phyloP scores from a whole-genome alignment of 2,329 filamentous ascomycete genomes.

The Oidium heveae region DNA sequence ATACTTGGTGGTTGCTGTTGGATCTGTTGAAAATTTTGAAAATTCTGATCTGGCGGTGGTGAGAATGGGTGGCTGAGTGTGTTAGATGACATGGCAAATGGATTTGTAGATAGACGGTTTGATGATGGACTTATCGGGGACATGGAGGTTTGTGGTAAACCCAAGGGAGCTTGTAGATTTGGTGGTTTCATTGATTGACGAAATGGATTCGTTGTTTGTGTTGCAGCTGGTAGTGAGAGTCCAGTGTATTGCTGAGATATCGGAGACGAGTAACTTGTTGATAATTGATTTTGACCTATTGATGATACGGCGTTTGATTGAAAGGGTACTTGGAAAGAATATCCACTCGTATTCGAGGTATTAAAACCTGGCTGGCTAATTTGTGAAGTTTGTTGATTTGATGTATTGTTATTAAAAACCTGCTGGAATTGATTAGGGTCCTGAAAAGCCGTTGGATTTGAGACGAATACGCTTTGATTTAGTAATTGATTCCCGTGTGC shows the following conservation, averaged over 20 bases:
- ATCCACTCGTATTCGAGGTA: constrained; percentile 65
- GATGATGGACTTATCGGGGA: constrained; percentile 19
- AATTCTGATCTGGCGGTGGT: constrained; percentile 13
- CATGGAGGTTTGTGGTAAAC: constrained; percentile 16
- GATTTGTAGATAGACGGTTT: constrained; percentile 52
- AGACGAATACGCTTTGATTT: constrained; percentile 17
- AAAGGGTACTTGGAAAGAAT: constrained; percentile 38
- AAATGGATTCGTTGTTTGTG: constrained; percentile 72
- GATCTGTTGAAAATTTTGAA: constrained; percentile 15
- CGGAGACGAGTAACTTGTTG: constrained; percentile 22
- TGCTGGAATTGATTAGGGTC: constrained; percentile 12
- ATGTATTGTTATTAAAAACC: constrained; percentile 2
- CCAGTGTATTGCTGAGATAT: constrained; percentile 18
- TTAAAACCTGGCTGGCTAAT: constrained; percentile 33
- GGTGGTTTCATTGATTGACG: constrained; percentile 62
- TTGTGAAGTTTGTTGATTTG: neutral
- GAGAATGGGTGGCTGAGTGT: constrained; percentile 15
- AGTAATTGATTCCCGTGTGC: constrained; percentile 18
- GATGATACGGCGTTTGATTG: constrained; percentile 26
- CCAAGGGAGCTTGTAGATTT: constrained; percentile 18
- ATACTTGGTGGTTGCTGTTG: constrained; percentile 19
- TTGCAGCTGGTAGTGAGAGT: constrained; percentile 21
- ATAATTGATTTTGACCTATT: constrained; percentile 29
- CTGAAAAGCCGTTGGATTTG: constrained; percentile 18
- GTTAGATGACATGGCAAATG: constrained; percentile 45